These are phyloP conservation scores for Neonectria sp. DNA, from an alignment of 2,329 filamentous ascomycete species.

Conservation along the genomic window DNA sequence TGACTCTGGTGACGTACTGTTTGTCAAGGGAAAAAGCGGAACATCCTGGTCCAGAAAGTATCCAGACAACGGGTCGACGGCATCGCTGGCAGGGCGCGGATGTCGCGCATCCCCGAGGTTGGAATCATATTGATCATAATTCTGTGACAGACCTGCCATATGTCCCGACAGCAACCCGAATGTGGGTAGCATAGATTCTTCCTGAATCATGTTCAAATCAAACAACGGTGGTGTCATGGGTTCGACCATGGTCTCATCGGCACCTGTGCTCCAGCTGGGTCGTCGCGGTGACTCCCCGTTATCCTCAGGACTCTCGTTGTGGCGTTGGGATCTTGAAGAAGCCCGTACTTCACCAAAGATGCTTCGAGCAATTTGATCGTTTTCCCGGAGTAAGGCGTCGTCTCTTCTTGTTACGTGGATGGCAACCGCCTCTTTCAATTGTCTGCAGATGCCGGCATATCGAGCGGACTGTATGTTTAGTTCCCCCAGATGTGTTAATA, in stretches of 20 bases:
- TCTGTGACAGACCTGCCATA: neutral
- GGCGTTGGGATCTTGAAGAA: neutral
- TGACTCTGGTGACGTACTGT: conserved; percentile 10
- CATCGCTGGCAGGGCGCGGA: neutral
- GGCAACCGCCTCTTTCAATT: conserved; percentile 8
- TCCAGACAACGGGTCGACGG: conserved; percentile 2
- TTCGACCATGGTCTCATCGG: neutral
- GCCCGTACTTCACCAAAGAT: conserved; percentile 13
- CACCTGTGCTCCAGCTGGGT: neutral
- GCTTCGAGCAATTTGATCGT: conserved; percentile 9
- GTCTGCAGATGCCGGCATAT: conserved; percentile 6
- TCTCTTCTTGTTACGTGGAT: conserved; percentile 10
- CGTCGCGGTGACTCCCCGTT: neutral
- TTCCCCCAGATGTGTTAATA: conserved; percentile 6
- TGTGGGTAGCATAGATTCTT: conserved; percentile 11
- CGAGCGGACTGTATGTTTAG: conserved; percentile 6
- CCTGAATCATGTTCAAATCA: conserved; percentile 10
- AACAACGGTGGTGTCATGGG: conserved; percentile 13
- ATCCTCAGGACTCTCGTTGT: neutral
- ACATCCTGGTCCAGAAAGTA: conserved; percentile 13
- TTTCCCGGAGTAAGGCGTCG: conserved; percentile 7
- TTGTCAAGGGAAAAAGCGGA: conserved; percentile 8
- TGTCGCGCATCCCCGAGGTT: conserved; percentile 6
- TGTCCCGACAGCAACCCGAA: conserved; percentile 2
- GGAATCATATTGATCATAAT: neutral